Conservation (phyloP, 2,329 filamentous ascomycete species). For the Aspergillus sp. region DNA sequence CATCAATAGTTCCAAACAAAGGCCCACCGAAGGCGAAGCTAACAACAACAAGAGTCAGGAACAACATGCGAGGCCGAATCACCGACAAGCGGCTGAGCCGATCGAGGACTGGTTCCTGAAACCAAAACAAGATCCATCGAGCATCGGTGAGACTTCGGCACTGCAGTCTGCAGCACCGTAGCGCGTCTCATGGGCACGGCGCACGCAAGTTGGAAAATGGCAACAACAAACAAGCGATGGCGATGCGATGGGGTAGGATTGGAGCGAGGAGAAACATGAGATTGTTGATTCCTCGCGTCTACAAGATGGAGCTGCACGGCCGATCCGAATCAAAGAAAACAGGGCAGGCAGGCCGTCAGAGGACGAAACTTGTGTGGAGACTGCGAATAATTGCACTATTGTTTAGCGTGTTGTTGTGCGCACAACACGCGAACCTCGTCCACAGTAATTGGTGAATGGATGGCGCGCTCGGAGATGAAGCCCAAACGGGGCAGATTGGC, state of each 20-base stretch:
- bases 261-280: neutral
- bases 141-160: conserved; percentile 4
- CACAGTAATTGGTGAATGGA: neutral
- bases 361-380: neutral
- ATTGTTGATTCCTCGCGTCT: neutral
- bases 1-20: conserved; percentile 1
- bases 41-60: neutral
- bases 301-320: neutral
- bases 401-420: neutral
- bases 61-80: neutral
- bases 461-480: conserved; percentile 7
- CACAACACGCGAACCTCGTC: neutral
- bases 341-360: neutral
- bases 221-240: neutral
- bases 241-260: too few species aligned
- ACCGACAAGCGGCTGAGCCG: neutral
- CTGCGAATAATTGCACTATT: neutral
- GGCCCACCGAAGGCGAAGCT: neutral
- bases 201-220: neutral
- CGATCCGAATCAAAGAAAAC: conserved; percentile 11
- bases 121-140: neutral
- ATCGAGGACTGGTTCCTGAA: neutral
- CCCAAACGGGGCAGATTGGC: neutral
- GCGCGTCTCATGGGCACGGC: too few species aligned
- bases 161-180: too few species aligned